These are phyloP conservation scores for Tephrocybe sp. DNA, from an alignment of 768 basidiomycete species.

Conservation along the genomic window DNA sequence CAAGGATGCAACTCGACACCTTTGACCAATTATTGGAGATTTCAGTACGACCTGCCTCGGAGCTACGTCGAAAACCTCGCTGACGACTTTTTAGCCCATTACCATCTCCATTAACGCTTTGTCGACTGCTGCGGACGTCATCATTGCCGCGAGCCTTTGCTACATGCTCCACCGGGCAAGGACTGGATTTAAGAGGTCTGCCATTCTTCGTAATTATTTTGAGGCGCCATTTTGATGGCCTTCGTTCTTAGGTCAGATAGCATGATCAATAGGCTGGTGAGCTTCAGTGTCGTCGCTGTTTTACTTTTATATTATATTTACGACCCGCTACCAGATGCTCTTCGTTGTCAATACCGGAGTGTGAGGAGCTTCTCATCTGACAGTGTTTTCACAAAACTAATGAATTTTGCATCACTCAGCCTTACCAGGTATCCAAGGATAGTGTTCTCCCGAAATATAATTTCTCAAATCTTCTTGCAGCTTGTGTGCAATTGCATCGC, in stretches of 20 bases:
- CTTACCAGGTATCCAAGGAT: slow-evolving; percentile 32
- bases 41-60: slow-evolving; percentile 26
- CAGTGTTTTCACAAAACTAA: background rate
- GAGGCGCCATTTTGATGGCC: slow-evolving; percentile 1
- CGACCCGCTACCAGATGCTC: slow-evolving; percentile 36
- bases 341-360: slow-evolving; percentile 55
- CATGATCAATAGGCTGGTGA: slow-evolving; percentile 48
- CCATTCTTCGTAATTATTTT: background rate
- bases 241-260: slow-evolving; percentile 43
- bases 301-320: background rate
- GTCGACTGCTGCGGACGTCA: slow-evolving; percentile 45
- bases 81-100: slow-evolving; percentile 31
- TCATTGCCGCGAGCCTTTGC: slow-evolving; percentile 50
- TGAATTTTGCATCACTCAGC: slow-evolving; percentile 19
- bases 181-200: slow-evolving; percentile 52
- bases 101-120: slow-evolving; percentile 53
- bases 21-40: slow-evolving; percentile 34
- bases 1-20: slow-evolving; percentile 37
- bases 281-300: slow-evolving; percentile 6
- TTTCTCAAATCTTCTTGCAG: slow-evolving; percentile 19
- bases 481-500: slow-evolving; percentile 46
- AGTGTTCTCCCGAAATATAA: background rate
- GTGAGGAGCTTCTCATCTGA: slow-evolving; percentile 24
- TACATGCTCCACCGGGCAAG: slow-evolving; percentile 44
- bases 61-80: background rate